Base-by-base conservation (phyloP, 73 alveolate species). In the Paramecium biaurelia region DNA sequence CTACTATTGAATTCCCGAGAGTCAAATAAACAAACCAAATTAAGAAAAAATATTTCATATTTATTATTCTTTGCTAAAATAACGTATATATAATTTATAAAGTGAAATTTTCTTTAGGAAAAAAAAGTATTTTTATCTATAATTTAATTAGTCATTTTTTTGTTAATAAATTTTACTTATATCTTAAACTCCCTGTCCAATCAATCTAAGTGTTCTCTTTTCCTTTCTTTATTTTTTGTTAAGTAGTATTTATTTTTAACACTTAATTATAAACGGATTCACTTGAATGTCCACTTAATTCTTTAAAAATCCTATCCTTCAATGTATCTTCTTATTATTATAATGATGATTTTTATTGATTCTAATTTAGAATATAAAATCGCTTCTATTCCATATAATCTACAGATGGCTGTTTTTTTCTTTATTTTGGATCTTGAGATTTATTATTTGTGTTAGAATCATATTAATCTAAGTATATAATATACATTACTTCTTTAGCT, bases 231-330 rank as follows among this genome's bases (percentile, higher is more conserved):
- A 74, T 23, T 74, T 74, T 74, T 74, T 41, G 37, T 74, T 74
- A 12, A 11, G 32, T 42, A 20, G 8, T 79, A 47, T 79, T 79
- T 2, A 24, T 42, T 79, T 79, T 79, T 24, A 79, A 45, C n/a
- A 79, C 90, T 45, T 79, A 79, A 45, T 45, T 79, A 79, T 79
- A 79, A 37, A 79, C 90, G 15, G 90, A 79, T 23, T 79, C 90
- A 4, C 76, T 42, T 11, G 90, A 41, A 79, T 79, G 90, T 24
- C 74, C 42, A 47, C 90, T 30, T 45, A 79, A 47, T 47, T 79
- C 90, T 43, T 79, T 79, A 34, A 79, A 79, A n/a, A 79, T 79
- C 14, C 90, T 32, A 14, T 79, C 90, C 24, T 79, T 79, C 21
- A 79, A 20, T 23, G 76, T 8, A 23, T 79, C 90, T 15, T 79